These are phyloP conservation scores for Cladosporium sp. DNA, from an alignment of 2,329 filamentous ascomycete genomes.

Conservation along the genomic window DNA sequence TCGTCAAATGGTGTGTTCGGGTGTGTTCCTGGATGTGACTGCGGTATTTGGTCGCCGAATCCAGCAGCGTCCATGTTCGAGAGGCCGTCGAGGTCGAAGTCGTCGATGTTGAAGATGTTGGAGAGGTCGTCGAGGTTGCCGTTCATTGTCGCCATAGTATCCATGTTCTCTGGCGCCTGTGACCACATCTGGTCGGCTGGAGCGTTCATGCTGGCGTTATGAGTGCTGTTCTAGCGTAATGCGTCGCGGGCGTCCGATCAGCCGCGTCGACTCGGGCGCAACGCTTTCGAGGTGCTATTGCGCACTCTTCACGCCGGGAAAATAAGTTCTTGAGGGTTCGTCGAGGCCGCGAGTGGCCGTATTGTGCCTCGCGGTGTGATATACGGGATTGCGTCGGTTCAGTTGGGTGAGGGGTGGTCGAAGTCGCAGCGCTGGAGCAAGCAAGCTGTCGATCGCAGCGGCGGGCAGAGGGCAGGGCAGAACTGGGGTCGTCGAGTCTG, in stretches of 20 bases:
- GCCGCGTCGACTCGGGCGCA: conserved; percentile 6
- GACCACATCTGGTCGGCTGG: conserved; percentile 39
- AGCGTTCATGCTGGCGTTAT: conserved; percentile 28
- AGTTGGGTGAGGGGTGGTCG: background rate
- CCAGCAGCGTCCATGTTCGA: conserved; percentile 23
- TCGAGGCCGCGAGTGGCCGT: conserved; percentile 19
- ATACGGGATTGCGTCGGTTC: background rate
- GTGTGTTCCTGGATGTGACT: conserved; percentile 28
- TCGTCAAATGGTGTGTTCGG: conserved; percentile 34
- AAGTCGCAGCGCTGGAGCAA: background rate
- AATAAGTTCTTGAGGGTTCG: background rate
- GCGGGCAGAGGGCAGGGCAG: background rate
- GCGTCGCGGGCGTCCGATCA: background rate
- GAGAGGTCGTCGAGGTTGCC: conserved; percentile 45
- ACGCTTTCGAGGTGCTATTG: background rate
- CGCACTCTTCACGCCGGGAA: background rate
- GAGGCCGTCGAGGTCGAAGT: conserved; percentile 36
- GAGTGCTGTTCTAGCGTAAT: background rate
- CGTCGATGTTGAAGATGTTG: conserved; percentile 45
- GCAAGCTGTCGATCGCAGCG: background rate
- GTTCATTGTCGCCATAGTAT: conserved; percentile 42
- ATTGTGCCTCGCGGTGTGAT: background rate
- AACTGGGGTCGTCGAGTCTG: background rate
- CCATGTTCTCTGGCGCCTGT: conserved; percentile 39
- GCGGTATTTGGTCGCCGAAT: conserved; percentile 28